Base-by-base conservation (phyloP, 257 asterid genomes). In the Ajuga chamaepitys region DNA sequence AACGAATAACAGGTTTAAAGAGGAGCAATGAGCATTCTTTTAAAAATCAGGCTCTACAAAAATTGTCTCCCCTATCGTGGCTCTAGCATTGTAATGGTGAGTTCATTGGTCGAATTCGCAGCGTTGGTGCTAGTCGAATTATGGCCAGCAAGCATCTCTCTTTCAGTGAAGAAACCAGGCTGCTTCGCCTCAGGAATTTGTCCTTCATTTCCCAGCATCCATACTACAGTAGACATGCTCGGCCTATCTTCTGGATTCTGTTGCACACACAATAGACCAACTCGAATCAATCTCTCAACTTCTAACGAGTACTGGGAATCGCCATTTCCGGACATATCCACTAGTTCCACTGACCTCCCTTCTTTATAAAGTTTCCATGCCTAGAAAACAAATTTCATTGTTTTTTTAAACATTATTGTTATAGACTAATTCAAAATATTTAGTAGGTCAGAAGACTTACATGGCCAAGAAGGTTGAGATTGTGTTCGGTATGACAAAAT, bases 231-330 rank as follows among this genome's bases (percentile, higher is more conserved):
- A 0, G 67, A 64, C 76, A 72, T 72, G 58, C 16, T 72, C 9
- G 76, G 76, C 48, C 76, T 51, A 9, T 72, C 76, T 64, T 64
- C 72, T 8, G 71, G 71, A 64, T 64, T 56, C 28, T 56, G 67
- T 32, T 58, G 76, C 51, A 70, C 75, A 32, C 75, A 70, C 10
- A 70, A 21, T 21, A 70, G 28, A 20, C 75, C 70, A 4, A 70
- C 70, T 62, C 41, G 35, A 9, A 70, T 52, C 53, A 66, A 62
- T 14, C 69, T 62, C 28, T 11, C 17, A 14, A 62, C 58, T 38
- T 70, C 66, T n/a, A n/a, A n/a, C 0, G 24, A 5, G 5, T 12
- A 0, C 24, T 54, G 14, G 12, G 28, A 28, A 10, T 55, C 3
- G 26, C 26, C 34, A 4, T 55, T 42, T 11, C 54, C 21, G 14